phyloP scores from a whole-genome alignment of 164 flowering plant species.

The Kingdonia uniflora region DNA sequence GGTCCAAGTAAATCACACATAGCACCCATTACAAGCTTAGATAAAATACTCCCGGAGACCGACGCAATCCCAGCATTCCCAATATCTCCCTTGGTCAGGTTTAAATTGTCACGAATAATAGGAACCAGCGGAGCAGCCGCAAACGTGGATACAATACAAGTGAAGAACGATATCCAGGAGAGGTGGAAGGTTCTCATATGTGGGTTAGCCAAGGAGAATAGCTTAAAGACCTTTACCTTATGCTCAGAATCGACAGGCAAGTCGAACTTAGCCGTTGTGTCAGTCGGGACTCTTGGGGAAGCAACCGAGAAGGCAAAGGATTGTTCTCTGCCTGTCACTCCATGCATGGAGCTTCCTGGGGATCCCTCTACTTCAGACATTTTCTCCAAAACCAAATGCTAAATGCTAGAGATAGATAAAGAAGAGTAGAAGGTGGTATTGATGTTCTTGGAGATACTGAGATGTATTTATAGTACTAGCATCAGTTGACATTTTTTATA shows the following conservation, averaged over 20 bases:
- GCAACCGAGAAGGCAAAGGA: slow-evolving; percentile 25
- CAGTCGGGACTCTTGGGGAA: slow-evolving; percentile 23
- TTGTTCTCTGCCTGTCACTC: slow-evolving; percentile 32
- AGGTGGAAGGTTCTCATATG: slow-evolving; percentile 85
- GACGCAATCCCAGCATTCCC: slow-evolving; percentile 79
- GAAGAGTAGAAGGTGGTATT: neutral
- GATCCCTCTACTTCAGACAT: slow-evolving; percentile 7
- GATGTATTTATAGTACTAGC: neutral
- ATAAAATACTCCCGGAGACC: slow-evolving; percentile 66
- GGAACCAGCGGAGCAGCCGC: slow-evolving; percentile 83
- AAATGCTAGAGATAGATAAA: neutral
- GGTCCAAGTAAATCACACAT: slow-evolving; percentile 74
- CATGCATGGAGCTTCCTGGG: slow-evolving; percentile 45
- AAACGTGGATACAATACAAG: slow-evolving; percentile 72
- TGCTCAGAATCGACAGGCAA: slow-evolving; percentile 76
- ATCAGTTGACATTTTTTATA: neutral
- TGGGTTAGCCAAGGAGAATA: slow-evolving; percentile 51
- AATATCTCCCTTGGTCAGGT: slow-evolving; percentile 45
- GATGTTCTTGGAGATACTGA: neutral
- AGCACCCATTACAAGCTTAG: slow-evolving; percentile 70
- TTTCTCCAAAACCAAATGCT: too few relatives aligned
- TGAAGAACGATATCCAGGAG: slow-evolving; percentile 73
- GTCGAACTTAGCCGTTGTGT: slow-evolving; percentile 27
- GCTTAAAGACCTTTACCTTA: slow-evolving; percentile 51
- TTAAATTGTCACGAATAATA: slow-evolving; percentile 73